Evolutionary conservation across 257 asterid species (phyloP).

Genomic region (Lithospermum erythrorhizon): DNA sequence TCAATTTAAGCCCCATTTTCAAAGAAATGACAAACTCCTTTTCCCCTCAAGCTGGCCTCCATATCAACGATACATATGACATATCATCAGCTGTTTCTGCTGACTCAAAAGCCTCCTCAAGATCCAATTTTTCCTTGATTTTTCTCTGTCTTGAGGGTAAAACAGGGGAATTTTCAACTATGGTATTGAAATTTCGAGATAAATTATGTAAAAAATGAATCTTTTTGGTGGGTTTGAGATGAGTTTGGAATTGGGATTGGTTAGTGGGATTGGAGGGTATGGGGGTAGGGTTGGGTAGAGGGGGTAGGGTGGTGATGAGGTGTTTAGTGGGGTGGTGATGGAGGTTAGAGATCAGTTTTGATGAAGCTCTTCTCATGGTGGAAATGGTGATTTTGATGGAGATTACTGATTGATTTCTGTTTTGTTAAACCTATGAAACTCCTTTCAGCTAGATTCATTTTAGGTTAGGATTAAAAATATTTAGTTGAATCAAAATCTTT

Average conservation of each 20-base stretch:
- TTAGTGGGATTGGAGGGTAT: conserved; percentile 12
- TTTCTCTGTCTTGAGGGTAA: conserved; percentile 64
- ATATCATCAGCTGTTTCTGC: conserved; percentile 64
- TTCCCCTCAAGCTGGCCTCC: conserved; percentile 61
- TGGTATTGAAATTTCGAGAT: conserved; percentile 33
- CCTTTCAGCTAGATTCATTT: too few relatives aligned
- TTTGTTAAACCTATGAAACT: conserved; percentile 24
- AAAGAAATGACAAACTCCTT: conserved; percentile 70
- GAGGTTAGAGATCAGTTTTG: conserved; percentile 29
- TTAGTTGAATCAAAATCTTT: too few relatives aligned
- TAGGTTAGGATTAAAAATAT: too few relatives aligned
- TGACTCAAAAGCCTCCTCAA: conserved; percentile 84
- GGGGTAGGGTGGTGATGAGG: conserved; percentile 9
- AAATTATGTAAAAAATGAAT: background rate
- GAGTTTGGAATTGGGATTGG: too few relatives aligned
- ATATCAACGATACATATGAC: too few relatives aligned
- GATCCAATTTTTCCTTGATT: conserved; percentile 43
- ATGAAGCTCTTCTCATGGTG: conserved; percentile 64
- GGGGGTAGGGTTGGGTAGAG: conserved; percentile 8
- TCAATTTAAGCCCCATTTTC: conserved; percentile 73
- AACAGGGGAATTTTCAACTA: conserved; percentile 30
- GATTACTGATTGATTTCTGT: background rate
- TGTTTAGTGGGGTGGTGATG: conserved; percentile 21
- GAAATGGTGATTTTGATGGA: conserved; percentile 3
- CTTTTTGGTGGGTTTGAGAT: too few relatives aligned